Percentiles rank a stretch among this genome's conserved stretches.
phyloP scores from a whole-genome alignment of 495 filamentous ascomycete species.

The Penicillium mononematosum region DNA sequence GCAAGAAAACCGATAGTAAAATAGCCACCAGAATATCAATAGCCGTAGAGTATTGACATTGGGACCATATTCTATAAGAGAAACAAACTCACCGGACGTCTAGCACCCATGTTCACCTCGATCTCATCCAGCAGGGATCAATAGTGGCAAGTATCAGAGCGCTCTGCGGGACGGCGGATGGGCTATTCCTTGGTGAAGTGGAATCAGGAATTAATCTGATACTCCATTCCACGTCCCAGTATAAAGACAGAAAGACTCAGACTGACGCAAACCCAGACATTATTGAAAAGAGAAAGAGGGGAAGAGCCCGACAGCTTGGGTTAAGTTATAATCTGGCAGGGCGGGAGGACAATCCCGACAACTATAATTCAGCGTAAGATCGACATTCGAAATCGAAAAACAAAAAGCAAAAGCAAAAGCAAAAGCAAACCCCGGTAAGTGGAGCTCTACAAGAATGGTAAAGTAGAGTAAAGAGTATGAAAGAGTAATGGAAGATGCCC shows the following conservation, averaged over 20 bases:
- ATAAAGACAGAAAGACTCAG: neutral
- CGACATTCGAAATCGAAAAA: slow-evolving; percentile 18
- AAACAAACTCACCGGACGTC: slow-evolving; percentile 22
- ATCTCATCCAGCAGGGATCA: slow-evolving; percentile 9
- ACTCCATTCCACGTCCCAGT: slow-evolving; percentile 22
- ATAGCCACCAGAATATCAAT: neutral
- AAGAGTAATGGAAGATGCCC: slow-evolving; percentile 9
- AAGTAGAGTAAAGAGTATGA: slow-evolving; percentile 9
- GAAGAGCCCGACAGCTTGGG: slow-evolving; percentile 43
- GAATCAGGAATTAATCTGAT: slow-evolving; percentile 9
- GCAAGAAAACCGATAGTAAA: slow-evolving; percentile 11
- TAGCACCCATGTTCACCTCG: slow-evolving; percentile 23
- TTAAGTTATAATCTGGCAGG: slow-evolving; percentile 47
- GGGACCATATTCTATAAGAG: neutral
- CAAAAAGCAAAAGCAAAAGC: neutral
- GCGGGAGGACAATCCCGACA: slow-evolving; percentile 36
- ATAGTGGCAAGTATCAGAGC: slow-evolving; percentile 4
- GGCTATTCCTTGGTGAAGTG: slow-evolving; percentile 16
- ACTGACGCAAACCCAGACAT: slow-evolving; percentile 12
- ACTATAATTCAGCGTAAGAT: slow-evolving; percentile 29
- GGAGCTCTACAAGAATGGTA: slow-evolving; percentile 23
- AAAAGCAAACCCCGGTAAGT: slow-evolving; percentile 18
- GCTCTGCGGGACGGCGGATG: slow-evolving; percentile 9
- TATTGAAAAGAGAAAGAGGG: neutral
- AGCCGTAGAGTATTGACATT: slow-evolving; percentile 1